Evolutionary conservation across 345 rosid species (phyloP).

Genomic region (Salix exigua): DNA sequence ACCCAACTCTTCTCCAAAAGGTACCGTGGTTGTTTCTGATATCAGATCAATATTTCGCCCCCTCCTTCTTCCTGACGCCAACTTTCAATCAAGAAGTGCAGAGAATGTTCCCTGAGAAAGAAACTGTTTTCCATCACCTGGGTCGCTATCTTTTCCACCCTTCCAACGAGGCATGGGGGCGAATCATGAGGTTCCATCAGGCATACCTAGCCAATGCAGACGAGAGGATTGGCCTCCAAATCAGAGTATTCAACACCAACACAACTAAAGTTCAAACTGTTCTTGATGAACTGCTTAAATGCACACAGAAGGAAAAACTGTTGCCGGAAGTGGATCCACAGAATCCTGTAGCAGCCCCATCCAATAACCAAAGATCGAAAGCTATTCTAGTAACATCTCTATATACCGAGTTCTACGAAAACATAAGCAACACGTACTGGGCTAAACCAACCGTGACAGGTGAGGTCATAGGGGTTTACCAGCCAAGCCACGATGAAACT

Average conservation of each 20-base stretch:
- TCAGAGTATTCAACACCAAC: constrained; percentile 11
- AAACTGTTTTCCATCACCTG: constrained; percentile 24
- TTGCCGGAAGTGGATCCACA: constrained; percentile 4
- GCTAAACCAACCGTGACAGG: constrained; percentile 4
- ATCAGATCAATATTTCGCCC: constrained; percentile 27
- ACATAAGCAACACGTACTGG: constrained; percentile 10
- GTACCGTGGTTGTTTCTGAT: constrained; percentile 20
- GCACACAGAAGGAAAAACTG: constrained; percentile 13
- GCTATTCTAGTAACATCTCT: constrained; percentile 21
- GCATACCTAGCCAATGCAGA: constrained; percentile 21
- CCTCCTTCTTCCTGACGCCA: constrained; percentile 20
- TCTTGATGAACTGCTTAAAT: constrained; percentile 10
- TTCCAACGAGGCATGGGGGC: constrained; percentile 23
- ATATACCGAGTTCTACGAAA: not conserved
- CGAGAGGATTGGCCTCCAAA: constrained; percentile 21
- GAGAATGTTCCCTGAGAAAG: constrained; percentile 24
- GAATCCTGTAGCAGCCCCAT: not conserved
- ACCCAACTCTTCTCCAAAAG: constrained; percentile 5
- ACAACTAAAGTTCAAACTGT: not conserved
- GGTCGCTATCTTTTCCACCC: constrained; percentile 28
- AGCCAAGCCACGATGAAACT: constrained; percentile 20
- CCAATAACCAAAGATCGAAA: constrained; percentile 3
- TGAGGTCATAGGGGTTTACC: constrained; percentile 16
- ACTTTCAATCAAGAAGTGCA: constrained; percentile 9
- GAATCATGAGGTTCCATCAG: constrained; percentile 19